Evolutionary conservation across 169 alveolate genomes (phyloP).

Genomic region (Condylostoma magnum): DNA sequence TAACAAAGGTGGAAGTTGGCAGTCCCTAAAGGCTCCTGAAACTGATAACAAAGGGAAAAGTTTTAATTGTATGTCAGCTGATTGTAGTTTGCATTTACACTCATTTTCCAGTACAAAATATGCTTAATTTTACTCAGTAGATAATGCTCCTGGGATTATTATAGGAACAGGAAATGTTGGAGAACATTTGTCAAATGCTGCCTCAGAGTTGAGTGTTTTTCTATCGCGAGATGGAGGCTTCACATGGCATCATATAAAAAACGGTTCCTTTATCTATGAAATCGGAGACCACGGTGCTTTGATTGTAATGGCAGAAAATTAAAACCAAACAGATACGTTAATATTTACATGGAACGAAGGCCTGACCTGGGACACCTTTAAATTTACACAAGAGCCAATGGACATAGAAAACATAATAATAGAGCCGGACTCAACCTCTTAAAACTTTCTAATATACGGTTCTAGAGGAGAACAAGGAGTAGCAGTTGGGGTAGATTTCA

Average conservation of each 20-base stretch:
- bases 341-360: constrained; percentile 96
- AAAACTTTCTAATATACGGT: constrained; percentile 95
- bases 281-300: constrained; percentile 99
- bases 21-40: constrained; percentile 93
- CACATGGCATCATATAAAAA: constrained; percentile 96
- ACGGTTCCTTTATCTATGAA: constrained; percentile 97
- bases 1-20: constrained; percentile 98
- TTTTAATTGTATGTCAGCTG: constrained; percentile 88
- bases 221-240: constrained; percentile 98
- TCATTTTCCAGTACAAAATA: constrained; percentile 87
- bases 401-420: constrained; percentile 93
- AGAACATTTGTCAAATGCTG: constrained; percentile 72
- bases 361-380: constrained; percentile 94
- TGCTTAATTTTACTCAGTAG: constrained; percentile 95
- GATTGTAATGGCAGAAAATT: constrained; percentile 95
- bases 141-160: constrained; percentile 96
- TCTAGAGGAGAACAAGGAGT: constrained; percentile 89
- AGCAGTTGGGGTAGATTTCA: constrained; percentile 92
- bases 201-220: constrained; percentile 90
- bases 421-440: constrained; percentile 94
- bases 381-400: constrained; percentile 83
- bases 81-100: constrained; percentile 94
- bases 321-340: constrained; percentile 80
- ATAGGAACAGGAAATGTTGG: constrained; percentile 97
- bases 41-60: constrained; percentile 90